Percentiles rank a stretch among this genome's conserved stretches.
Evolutionary conservation across 139 green algal species (phyloP).

Genomic region (Chlamydomonas sphaeroides): DNA sequence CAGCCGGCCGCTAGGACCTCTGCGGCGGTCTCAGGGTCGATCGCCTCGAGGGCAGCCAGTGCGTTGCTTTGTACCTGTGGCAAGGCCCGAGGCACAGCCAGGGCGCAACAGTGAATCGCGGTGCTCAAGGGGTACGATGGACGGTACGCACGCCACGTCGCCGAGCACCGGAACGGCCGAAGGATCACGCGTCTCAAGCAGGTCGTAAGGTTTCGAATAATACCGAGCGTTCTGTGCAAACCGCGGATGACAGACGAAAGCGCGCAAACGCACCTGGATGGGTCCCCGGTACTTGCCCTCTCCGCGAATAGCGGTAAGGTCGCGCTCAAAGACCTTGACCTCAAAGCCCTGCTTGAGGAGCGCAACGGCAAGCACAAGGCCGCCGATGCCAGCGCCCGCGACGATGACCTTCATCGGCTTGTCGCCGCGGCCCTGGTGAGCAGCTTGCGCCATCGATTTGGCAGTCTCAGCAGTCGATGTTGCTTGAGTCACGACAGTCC

Average conservation of each 20-base stretch:
- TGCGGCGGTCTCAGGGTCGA: conserved; percentile 78
- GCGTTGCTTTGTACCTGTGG: conserved; percentile 90
- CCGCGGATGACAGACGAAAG: too few relatives aligned
- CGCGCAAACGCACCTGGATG: conserved; percentile 79
- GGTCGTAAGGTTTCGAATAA: too few relatives aligned
- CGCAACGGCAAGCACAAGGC: conserved; percentile 87
- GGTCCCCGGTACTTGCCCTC: conserved; percentile 95
- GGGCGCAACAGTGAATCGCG: too few relatives aligned
- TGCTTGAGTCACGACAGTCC: too few relatives aligned
- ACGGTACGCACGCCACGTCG: too few relatives aligned
- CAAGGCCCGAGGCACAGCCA: too few relatives aligned
- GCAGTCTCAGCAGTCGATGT: not conserved
- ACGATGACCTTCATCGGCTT: conserved; percentile 75
- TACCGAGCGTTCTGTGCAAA: too few relatives aligned
- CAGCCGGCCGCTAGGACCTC: conserved; percentile 77
- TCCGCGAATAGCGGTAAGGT: conserved; percentile 92
- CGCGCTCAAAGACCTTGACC: conserved; percentile 88
- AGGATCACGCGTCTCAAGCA: too few relatives aligned
- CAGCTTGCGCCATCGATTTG: not conserved
- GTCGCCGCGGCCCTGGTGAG: not conserved
- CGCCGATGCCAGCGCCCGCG: conserved; percentile 90
- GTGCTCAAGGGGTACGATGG: too few relatives aligned
- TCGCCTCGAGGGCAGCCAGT: conserved; percentile 86
- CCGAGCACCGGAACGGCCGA: too few relatives aligned
- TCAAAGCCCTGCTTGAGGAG: conserved; percentile 87